Percentiles rank a stretch among this genome's conserved stretches.
phyloP scores from a whole-genome alignment of 352 stramenopile species.

The Globisporangium nodosum region DNA sequence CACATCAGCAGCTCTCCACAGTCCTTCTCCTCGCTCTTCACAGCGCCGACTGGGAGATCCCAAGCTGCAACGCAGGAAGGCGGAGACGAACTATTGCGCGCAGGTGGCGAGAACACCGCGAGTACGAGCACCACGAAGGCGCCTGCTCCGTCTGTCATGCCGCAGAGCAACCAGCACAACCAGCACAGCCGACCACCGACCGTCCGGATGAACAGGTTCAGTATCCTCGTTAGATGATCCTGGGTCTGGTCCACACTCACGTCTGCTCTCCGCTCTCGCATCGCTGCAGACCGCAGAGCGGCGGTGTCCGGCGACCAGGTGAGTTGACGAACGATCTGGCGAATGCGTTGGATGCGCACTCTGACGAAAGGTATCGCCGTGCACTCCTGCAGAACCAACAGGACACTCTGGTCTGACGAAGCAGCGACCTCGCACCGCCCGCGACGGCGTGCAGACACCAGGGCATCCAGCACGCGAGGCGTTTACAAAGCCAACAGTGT shows the following conservation, averaged over 20 bases:
- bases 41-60: constrained; percentile 8
- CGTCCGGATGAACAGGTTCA: constrained; percentile 11
- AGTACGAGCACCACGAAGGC: not conserved
- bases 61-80: constrained; percentile 7
- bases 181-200: constrained; percentile 5
- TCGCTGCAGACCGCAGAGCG: constrained; percentile 38
- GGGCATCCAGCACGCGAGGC: not conserved
- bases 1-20: constrained; percentile 11
- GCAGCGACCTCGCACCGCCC: constrained; percentile 43
- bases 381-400: not conserved
- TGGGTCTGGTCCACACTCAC: not conserved
- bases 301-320: constrained; percentile 34
- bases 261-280: not conserved
- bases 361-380: not conserved
- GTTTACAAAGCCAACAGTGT: constrained; percentile 12
- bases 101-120: constrained; percentile 3
- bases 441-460: constrained; percentile 24
- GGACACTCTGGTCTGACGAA: constrained; percentile 15
- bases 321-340: not conserved
- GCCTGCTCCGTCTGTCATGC: too few relatives aligned
- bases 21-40: constrained; percentile 25
- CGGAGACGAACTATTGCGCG: constrained; percentile 2
- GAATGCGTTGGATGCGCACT: not conserved
- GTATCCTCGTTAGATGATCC: not conserved
- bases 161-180: constrained; percentile 12